Percentiles rank a stretch among this genome's conserved stretches.
Conservation (phyloP, 176 grass and related monocot genomes). For the Carex kokanica region DNA sequence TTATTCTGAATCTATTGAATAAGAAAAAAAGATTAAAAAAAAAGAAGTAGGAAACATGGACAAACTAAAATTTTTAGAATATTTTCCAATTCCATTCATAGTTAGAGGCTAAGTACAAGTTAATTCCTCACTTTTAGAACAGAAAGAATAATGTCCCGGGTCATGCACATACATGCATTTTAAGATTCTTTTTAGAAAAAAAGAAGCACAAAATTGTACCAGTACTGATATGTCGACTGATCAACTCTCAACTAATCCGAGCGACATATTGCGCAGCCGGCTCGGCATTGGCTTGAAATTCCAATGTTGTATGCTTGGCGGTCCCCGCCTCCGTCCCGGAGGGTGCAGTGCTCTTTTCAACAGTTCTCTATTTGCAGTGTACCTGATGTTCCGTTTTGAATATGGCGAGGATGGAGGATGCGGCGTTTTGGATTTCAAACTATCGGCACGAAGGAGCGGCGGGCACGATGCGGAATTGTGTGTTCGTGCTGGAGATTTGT, state of each 20-base stretch:
- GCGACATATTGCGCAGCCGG: conserved; percentile 11
- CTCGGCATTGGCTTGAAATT: conserved; percentile 24
- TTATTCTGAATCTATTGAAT: background rate
- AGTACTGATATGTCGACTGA: background rate
- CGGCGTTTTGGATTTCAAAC: background rate
- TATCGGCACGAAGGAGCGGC: background rate
- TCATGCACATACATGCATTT: background rate
- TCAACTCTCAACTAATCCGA: background rate
- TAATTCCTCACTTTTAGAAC: background rate
- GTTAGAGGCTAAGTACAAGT: background rate
- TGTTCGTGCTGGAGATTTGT: background rate
- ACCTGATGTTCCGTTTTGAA: conserved; percentile 1
- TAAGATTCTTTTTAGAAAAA: background rate
- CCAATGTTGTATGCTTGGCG: background rate
- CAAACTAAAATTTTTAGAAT: background rate
- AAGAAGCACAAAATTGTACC: background rate
- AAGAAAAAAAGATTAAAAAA: background rate
- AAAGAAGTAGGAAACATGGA: background rate
- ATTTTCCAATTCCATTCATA: background rate
- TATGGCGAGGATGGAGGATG: background rate
- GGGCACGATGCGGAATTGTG: background rate
- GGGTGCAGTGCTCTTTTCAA: conserved; percentile 32
- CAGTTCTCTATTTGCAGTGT: conserved; percentile 12
- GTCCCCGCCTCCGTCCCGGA: conserved; percentile 14
- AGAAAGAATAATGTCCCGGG: background rate